Evolutionary conservation across 352 stramenopile species (phyloP).

Genomic region (Albugo laibachii): DNA sequence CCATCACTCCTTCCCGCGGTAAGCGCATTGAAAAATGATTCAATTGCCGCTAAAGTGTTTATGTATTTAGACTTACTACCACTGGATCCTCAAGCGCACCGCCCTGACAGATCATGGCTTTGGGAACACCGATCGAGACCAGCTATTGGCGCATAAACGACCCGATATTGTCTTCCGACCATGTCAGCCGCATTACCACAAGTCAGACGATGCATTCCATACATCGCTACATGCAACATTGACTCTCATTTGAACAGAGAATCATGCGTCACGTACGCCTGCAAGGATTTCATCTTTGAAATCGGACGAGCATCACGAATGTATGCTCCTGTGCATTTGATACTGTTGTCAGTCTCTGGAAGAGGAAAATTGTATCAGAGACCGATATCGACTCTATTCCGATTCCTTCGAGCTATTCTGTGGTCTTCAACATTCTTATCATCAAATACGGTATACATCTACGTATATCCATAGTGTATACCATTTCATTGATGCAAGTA

Average conservation of each 20-base stretch:
- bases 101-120: slow-evolving; percentile 49
- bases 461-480: neutral
- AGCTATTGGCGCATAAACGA: slow-evolving; percentile 26
- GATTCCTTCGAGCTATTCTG: slow-evolving; percentile 41
- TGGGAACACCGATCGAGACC: slow-evolving; percentile 43
- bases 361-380: slow-evolving; percentile 29
- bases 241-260: slow-evolving; percentile 17
- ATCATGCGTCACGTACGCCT: slow-evolving; percentile 55
- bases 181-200: slow-evolving; percentile 75
- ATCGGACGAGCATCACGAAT: slow-evolving; percentile 53
- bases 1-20: slow-evolving; percentile 55
- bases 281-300: slow-evolving; percentile 54
- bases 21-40: neutral
- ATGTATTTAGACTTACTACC: slow-evolving; percentile 42
- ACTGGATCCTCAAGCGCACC: slow-evolving; percentile 61
- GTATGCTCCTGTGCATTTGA: slow-evolving; percentile 63
- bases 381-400: slow-evolving; percentile 21
- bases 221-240: neutral
- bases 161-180: slow-evolving; percentile 26
- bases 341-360: slow-evolving; percentile 56
- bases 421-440: slow-evolving; percentile 69
- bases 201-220: slow-evolving; percentile 10
- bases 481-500: neutral
- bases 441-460: slow-evolving; percentile 39
- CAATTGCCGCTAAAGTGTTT: neutral